These are phyloP conservation scores for Tolypocladium paradoxum DNA, from an alignment of 2,329 filamentous ascomycete species.

Conservation along the genomic window DNA sequence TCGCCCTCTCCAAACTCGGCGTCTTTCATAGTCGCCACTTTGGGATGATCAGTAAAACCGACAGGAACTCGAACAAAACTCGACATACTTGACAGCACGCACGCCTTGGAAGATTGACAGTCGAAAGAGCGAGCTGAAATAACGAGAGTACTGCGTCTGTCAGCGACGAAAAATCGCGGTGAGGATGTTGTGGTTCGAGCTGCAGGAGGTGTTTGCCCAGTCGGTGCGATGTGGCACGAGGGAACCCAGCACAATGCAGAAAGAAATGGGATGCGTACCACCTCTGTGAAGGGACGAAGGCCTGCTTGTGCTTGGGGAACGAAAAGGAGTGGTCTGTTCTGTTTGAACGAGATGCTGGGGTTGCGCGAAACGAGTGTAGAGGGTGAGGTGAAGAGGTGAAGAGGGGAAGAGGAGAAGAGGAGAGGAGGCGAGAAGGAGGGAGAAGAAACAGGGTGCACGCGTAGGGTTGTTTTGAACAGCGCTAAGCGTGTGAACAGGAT, in stretches of 20 bases:
- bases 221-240: not conserved
- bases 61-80: not conserved
- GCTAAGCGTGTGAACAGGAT: not conserved
- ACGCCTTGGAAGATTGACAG: conserved; percentile 9
- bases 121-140: not conserved
- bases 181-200: not conserved
- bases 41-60: conserved; percentile 7
- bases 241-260: not conserved
- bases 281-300: not conserved
- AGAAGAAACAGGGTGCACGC: not conserved
- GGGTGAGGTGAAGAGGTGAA: not conserved
- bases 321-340: not conserved
- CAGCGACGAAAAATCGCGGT: not conserved
- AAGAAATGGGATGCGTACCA: not conserved
- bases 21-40: conserved; percentile 18
- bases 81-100: not conserved
- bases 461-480: not conserved
- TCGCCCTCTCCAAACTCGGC: conserved; percentile 11
- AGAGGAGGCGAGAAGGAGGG: not conserved
- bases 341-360: not conserved
- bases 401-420: conserved; percentile 1
- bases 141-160: not conserved
- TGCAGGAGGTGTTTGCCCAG: not conserved
- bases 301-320: not conserved
- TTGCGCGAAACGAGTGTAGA: conserved; percentile 1